Conservation (phyloP, 805 yeast genomes). For the Kodamaea fukazawae region DNA sequence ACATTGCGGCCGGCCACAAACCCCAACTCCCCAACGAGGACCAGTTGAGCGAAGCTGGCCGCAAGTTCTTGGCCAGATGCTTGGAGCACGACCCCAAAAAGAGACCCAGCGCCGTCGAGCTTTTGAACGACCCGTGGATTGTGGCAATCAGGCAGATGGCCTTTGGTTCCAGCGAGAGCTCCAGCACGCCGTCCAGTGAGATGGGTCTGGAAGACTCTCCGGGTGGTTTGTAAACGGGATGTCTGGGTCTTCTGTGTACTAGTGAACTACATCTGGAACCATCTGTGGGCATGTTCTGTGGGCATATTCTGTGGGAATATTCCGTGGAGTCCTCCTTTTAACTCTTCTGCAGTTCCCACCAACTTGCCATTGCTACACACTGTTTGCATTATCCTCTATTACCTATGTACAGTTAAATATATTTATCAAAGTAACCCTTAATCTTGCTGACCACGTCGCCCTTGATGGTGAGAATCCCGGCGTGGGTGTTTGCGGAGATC, state of each 20-base stretch:
- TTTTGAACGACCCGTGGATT: conserved; percentile 89
- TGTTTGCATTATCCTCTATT: not conserved
- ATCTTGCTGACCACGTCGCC: conserved; percentile 37
- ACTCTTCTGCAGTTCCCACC: not conserved
- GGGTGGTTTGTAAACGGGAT: too few relatives aligned
- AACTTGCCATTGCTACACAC: not conserved
- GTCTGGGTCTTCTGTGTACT: too few relatives aligned
- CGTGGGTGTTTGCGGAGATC: conserved; percentile 31
- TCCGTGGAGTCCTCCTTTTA: too few relatives aligned
- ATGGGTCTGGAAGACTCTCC: conserved; percentile 10
- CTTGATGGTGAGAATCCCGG: conserved; percentile 39
- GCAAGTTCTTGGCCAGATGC: conserved; percentile 67
- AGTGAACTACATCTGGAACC: too few relatives aligned
- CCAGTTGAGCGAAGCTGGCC: conserved; percentile 75
- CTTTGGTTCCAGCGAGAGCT: conserved; percentile 43
- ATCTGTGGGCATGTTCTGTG: too few relatives aligned
- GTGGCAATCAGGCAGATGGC: conserved; percentile 67
- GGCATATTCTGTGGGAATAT: too few relatives aligned
- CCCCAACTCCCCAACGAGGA: conserved; percentile 81
- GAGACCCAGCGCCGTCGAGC: conserved; percentile 80
- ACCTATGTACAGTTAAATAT: conserved; percentile 4
- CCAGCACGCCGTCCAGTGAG: conserved; percentile 38
- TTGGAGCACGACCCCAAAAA: conserved; percentile 77
- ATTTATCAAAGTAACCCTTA: conserved; percentile 24
- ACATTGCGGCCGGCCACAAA: conserved; percentile 90